Base-by-base conservation (phyloP, 2,329 filamentous ascomycete genomes). In the Fusarium protoensiforme region DNA sequence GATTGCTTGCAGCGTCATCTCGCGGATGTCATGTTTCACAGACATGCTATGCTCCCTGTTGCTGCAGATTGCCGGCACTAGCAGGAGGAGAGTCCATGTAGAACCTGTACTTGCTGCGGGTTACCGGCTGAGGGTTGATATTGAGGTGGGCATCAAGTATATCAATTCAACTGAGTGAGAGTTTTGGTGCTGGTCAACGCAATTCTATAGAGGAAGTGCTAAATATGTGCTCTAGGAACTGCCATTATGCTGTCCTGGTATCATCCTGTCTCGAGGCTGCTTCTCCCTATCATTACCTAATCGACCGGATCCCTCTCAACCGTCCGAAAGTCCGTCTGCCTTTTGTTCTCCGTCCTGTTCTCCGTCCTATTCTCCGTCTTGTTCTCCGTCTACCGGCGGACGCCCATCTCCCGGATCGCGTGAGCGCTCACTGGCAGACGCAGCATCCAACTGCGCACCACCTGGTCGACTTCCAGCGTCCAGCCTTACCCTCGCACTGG, bases 371-470 rank as follows among this genome's bases (percentile, higher is more conserved):
- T 31, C 27, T 51, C 46, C 27, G 24, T 51, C 46, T 27, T 48
- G 43, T 22, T 29, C 29, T 58, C 41, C 41, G 41, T 39, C 24
- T 39, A 20, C 16, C 14, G 36, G 18, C 56, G 24, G 18, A 43
- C n/a, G 35, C 57, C 29, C 22, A 24, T 60, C 62, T 53, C 27
- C 54, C n/a, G 29, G 35, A 53, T 39, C 33, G 18, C 9, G 11
- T 54, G 29, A 18, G 7, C 51, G 56, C 53, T 78, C 58, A 78
- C 64, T 77, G 75, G 43, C 76, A 78, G 57, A 75, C 74, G 62
- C 78, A 80, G 74, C 81, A 82, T 58, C 81, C 81, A 18, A 81
- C 78, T 4, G 79, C 80, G 62, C 82, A 83, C 82, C 82, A 84
- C 62, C 81, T 75, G 7, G 81, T 78, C 8, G 82, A 84, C 48